Conservation (phyloP, 805 yeast species). For the Metschnikowia amazonensis region DNA sequence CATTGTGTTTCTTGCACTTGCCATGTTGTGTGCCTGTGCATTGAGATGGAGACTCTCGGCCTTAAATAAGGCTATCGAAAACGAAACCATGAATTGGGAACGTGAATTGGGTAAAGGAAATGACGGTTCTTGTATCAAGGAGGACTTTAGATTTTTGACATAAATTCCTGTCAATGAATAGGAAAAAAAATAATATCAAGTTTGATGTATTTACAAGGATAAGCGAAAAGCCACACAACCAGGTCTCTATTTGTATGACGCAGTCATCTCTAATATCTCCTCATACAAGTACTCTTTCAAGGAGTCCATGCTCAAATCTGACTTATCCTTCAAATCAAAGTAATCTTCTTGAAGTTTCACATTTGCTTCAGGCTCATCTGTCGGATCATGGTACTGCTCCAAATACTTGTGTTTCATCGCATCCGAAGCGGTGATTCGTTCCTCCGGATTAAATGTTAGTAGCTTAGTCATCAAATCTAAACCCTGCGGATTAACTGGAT, state of each 20-base stretch:
- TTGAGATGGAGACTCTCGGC: slow-evolving; percentile 36
- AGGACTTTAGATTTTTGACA: slow-evolving; percentile 42
- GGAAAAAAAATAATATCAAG: neutral
- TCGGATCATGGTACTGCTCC: slow-evolving; percentile 16
- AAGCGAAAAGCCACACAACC: neutral
- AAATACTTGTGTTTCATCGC: slow-evolving; percentile 16
- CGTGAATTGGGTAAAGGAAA: slow-evolving; percentile 45
- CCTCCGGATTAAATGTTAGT: slow-evolving; percentile 14
- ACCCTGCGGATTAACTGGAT: slow-evolving; percentile 14
- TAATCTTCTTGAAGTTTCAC: slow-evolving; percentile 14
- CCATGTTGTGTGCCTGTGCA: slow-evolving; percentile 37
- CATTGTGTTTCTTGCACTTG: slow-evolving; percentile 42
- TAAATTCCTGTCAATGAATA: slow-evolving; percentile 9
- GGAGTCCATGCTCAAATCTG: slow-evolving; percentile 10
- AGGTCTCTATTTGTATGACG: neutral
- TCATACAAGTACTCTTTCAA: slow-evolving; percentile 15
- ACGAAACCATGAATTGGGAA: slow-evolving; percentile 49
- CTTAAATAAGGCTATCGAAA: slow-evolving; percentile 41
- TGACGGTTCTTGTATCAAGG: slow-evolving; percentile 39
- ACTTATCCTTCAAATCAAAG: slow-evolving; percentile 15
- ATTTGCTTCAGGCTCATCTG: slow-evolving; percentile 15
- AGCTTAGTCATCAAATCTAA: slow-evolving; percentile 15
- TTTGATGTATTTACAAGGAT: neutral
- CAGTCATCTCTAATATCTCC: slow-evolving; percentile 13
- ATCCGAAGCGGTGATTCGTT: slow-evolving; percentile 11